Percentiles rank a stretch among this genome's conserved stretches.
Evolutionary conservation across 1,139 yeast species (phyloP).

Genomic region (Sugiyamaella grinbergsii): DNA sequence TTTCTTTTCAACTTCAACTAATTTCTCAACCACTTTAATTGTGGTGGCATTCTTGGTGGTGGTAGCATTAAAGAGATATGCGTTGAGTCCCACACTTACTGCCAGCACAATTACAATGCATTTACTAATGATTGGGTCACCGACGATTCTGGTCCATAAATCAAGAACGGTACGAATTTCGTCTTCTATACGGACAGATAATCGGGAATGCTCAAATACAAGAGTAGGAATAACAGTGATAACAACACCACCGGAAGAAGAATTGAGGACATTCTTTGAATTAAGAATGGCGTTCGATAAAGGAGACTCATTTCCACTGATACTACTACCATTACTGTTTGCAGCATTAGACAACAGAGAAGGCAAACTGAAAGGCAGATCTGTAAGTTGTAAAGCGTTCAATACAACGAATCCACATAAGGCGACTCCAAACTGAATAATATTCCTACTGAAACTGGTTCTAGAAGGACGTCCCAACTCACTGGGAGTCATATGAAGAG

Average conservation of each 20-base stretch:
- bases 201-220: constrained; percentile 68
- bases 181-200: constrained; percentile 68
- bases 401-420: constrained; percentile 68
- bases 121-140: constrained; percentile 81
- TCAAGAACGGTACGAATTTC: constrained; percentile 55
- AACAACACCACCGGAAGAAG: constrained; percentile 55
- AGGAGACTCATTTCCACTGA: constrained; percentile 3
- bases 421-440: constrained; percentile 65
- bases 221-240: constrained; percentile 69
- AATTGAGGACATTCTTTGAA: constrained; percentile 1
- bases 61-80: constrained; percentile 63
- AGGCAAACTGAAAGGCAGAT: constrained; percentile 51
- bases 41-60: constrained; percentile 31
- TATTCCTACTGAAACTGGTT: constrained; percentile 46
- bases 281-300: constrained; percentile 10
- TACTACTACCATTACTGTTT: neutral
- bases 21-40: constrained; percentile 42
- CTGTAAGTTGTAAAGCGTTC: constrained; percentile 51
- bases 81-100: constrained; percentile 76
- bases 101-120: constrained; percentile 72
- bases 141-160: constrained; percentile 68
- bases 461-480: constrained; percentile 29
- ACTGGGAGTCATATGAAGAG: constrained; percentile 25
- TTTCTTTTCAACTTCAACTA: constrained; percentile 39
- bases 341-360: constrained; percentile 16